Evolutionary conservation across 2,329 filamentous ascomycete species (phyloP), one percentile per base, ranked within the genome.

Genomic region (Fusarium compactum): DNA sequence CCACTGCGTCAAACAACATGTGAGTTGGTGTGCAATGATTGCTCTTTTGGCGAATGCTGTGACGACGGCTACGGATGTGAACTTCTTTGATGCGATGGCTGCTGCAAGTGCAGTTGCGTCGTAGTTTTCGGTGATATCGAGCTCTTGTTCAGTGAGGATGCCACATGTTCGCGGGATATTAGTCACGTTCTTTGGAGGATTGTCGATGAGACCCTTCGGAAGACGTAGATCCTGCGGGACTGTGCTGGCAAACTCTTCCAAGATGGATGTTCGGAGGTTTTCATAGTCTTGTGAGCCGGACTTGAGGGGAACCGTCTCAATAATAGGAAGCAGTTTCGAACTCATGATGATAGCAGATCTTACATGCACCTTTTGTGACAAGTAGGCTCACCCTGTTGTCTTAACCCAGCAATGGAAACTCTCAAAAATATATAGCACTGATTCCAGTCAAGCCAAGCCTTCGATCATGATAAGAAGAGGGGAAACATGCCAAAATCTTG

Each of bases 21-120:
- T 85, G 22, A 89, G 77, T 73, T 91, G 88, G 58, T 90, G 88
- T 0, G 88, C 87, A 9, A 86, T 79, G 2, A 82, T 82, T 5
- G 84, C 83, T 8, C 84, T 73, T 73, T 87, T 87, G 82, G 84
- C 72, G 29, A 86, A 91, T 0, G 87, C 87, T 15, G 76, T 78
- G 2, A 78, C 78, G 0, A 85, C 84, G 8, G 77, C 76, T 3
- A 81, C 79, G 3, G 82, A 77, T 5, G 79, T 80, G 44, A 82
- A 75, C 25, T 78, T 77, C 11, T 72, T 70, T 3, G 67, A 63
- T 0, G 79, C 78, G 11, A 85, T 81, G 12, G 79, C 80, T 29
- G 75, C 76, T 0, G 82, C 80, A 8, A 87, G 78, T 3, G 72
- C 79, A 7, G 78, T 75, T 0, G 81, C 83, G 67, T 85, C 83